Conservation (phyloP, 805 yeast species). For the Saturnispora sanitii region DNA sequence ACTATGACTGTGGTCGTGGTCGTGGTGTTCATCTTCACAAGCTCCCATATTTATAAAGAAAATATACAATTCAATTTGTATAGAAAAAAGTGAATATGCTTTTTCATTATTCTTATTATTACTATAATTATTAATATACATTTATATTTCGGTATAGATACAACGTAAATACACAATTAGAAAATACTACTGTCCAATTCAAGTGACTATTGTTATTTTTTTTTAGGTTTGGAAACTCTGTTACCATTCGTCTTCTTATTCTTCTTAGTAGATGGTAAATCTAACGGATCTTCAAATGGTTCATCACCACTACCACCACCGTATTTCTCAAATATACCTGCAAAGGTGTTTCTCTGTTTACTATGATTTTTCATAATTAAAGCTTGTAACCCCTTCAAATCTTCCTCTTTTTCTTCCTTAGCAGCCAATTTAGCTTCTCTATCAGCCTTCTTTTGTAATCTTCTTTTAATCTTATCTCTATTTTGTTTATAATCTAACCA, state of each 20-base stretch:
- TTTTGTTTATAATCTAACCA: slow-evolving; percentile 40
- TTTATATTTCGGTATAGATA: too few relatives aligned
- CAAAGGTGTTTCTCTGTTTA: slow-evolving; percentile 5
- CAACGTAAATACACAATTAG: too few relatives aligned
- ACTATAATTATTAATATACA: too few relatives aligned
- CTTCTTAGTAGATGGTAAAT: background rate
- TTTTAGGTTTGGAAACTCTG: too few relatives aligned
- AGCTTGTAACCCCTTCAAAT: slow-evolving; percentile 4
- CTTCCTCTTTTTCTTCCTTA: slow-evolving; percentile 1
- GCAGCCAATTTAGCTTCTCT: slow-evolving; percentile 57
- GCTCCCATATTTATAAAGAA: background rate
- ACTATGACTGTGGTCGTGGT: too few relatives aligned
- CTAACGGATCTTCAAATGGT: too few relatives aligned
- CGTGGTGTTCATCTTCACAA: slow-evolving; percentile 11
- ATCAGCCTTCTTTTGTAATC: slow-evolving; percentile 40
- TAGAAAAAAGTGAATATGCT: too few relatives aligned
- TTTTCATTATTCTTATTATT: too few relatives aligned
- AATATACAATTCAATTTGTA: background rate
- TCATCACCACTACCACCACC: too few relatives aligned
- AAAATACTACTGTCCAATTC: too few relatives aligned
- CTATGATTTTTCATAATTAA: slow-evolving; percentile 7
- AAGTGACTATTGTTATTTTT: too few relatives aligned
- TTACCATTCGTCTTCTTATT: slow-evolving; percentile 5
- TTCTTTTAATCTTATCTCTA: slow-evolving; percentile 37
- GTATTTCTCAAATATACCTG: slow-evolving; percentile 6